Evolutionary conservation across 106 monocot genomes (phyloP).

Genomic region (Dendrobium nobile): DNA sequence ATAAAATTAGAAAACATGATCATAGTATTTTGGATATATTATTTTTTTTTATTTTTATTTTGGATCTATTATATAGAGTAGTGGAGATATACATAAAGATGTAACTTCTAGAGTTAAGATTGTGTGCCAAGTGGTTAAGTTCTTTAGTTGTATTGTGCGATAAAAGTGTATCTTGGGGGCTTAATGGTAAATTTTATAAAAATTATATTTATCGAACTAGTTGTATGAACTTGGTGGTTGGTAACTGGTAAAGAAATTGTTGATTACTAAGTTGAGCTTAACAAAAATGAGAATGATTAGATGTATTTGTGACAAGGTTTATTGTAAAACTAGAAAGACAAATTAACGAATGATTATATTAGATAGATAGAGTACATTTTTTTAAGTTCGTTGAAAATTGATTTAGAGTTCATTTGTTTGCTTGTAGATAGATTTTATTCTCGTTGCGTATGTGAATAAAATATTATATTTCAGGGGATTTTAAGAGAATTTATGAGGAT

Average conservation of each 20-base stretch:
- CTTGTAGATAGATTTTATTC: background rate
- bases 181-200: background rate
- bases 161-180: background rate
- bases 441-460: background rate
- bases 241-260: background rate
- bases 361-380: background rate
- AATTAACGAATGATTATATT: no score
- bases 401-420: background rate
- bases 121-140: background rate
- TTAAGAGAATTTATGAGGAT: background rate
- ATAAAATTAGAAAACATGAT: no score
- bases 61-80: no score
- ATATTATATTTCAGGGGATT: background rate
- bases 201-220: background rate
- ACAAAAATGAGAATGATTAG: background rate
- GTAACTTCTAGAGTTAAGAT: no score
- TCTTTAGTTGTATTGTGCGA: background rate
- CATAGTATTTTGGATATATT: no score
- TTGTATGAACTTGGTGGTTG: background rate
- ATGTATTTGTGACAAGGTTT: background rate
- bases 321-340: background rate
- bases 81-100: no score
- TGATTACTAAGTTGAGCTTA: background rate
- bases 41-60: no score
- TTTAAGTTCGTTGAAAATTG: background rate